phyloP scores from a whole-genome alignment of 2,329 filamentous ascomycete species.

The Colletotrichum magnum region DNA sequence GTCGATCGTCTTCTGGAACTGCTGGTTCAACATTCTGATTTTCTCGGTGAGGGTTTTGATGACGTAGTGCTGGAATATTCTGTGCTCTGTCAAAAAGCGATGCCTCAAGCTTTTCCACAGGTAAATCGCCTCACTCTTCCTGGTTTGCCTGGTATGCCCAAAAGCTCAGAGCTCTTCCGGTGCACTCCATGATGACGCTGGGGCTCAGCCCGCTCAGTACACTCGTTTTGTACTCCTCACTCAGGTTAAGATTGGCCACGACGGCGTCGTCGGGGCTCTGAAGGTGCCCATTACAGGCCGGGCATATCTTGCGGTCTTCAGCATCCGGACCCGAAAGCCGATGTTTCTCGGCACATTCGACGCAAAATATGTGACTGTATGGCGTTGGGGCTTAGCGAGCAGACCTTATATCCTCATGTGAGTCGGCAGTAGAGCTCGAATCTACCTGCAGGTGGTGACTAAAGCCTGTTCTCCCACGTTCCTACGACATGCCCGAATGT shows the following conservation, averaged over 20 bases:
- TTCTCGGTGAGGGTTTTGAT: conserved; percentile 81
- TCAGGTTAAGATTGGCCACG: conserved; percentile 79
- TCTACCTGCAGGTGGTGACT: conserved; percentile 89
- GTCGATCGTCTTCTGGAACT: conserved; percentile 80
- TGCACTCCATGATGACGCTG: conserved; percentile 87
- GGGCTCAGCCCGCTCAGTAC: conserved; percentile 87
- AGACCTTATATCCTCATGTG: neutral
- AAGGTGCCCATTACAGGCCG: conserved; percentile 80
- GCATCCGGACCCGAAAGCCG: conserved; percentile 71
- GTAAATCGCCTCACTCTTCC: conserved; percentile 75
- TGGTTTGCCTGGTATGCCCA: conserved; percentile 90
- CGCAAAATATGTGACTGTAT: conserved; percentile 81
- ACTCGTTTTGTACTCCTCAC: conserved; percentile 91
- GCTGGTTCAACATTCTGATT: conserved; percentile 73
- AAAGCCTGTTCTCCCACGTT: conserved; percentile 80
- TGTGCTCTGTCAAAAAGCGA: conserved; percentile 49
- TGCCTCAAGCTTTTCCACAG: neutral
- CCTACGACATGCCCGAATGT: conserved; percentile 81
- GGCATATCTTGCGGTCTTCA: conserved; percentile 72
- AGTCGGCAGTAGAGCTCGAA: neutral
- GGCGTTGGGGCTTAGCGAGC: conserved; percentile 24
- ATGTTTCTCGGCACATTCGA: conserved; percentile 76
- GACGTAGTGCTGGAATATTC: conserved; percentile 83
- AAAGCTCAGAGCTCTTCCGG: conserved; percentile 82
- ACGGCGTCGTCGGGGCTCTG: conserved; percentile 82